Evolutionary conservation across 1,284 basidiomycete genomes (phyloP).

Genomic region (Cutaneotrichosporon spelunceum): DNA sequence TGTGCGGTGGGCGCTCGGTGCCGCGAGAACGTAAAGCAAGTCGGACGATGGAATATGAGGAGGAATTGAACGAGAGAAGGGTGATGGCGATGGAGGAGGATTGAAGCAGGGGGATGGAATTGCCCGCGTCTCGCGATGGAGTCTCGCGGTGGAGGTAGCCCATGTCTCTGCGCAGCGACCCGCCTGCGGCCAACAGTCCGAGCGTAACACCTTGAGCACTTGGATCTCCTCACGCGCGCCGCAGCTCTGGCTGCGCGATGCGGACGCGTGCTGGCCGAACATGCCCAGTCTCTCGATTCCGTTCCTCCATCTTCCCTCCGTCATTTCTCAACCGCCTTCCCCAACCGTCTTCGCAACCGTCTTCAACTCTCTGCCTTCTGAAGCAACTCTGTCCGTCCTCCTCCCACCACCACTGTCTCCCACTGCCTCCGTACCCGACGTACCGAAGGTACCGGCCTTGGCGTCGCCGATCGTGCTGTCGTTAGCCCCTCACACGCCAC

Average conservation of each 20-base stretch:
- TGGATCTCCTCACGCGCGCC: not conserved
- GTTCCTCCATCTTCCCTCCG: not conserved
- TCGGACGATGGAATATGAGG: not conserved
- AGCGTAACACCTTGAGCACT: not conserved
- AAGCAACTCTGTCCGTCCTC: not conserved
- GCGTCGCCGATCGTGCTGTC: conserved; percentile 85
- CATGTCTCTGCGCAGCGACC: not conserved
- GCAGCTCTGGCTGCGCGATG: too few relatives aligned
- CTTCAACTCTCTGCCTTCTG: too few relatives aligned
- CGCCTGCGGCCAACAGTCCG: not conserved
- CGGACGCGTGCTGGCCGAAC: not conserved
- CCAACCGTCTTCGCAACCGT: not conserved
- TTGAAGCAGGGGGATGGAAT: not conserved
- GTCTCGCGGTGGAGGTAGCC: not conserved
- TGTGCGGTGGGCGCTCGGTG: not conserved
- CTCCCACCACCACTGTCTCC: not conserved
- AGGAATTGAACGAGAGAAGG: not conserved
- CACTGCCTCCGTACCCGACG: not conserved
- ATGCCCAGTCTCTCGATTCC: not conserved
- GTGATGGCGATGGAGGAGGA: not conserved
- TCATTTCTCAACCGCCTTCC: not conserved
- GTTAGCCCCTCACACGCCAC: conserved; percentile 5
- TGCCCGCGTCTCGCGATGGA: not conserved
- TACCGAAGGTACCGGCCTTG: conserved; percentile 67
- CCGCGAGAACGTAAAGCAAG: not conserved